Conservation (phyloP, 2,329 filamentous ascomycete species). For the Neonectria punicea region DNA sequence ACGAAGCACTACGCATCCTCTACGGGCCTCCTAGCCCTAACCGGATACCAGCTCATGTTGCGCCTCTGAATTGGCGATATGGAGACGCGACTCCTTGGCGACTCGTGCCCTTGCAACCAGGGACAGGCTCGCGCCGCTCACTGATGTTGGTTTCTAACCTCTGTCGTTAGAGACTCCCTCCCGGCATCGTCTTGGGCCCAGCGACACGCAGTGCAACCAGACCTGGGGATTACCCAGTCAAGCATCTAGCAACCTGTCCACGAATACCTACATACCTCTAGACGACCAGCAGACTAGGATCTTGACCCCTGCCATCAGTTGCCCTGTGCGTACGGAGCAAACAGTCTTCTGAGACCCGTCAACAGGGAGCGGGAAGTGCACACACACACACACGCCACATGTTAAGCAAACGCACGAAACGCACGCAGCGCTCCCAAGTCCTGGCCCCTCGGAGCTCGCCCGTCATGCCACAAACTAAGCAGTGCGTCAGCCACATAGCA, state of each 20-base stretch:
- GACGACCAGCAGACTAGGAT: background rate
- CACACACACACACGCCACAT: conserved; percentile 30
- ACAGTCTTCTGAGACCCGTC: conserved; percentile 14
- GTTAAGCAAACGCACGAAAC: conserved; percentile 8
- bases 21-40: conserved; percentile 23
- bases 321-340: background rate
- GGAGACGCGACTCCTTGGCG: conserved; percentile 20
- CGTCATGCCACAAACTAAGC: conserved; percentile 9
- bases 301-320: background rate
- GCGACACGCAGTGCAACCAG: background rate
- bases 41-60: conserved; percentile 13
- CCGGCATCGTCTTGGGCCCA: conserved; percentile 1
- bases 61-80: conserved; percentile 25
- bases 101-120: conserved; percentile 23
- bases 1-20: conserved; percentile 1
- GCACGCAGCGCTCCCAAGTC: conserved; percentile 23
- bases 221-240: too few relatives aligned
- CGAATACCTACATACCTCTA: background rate
- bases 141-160: background rate
- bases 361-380: conserved; percentile 43
- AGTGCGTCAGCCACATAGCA: conserved; percentile 13
- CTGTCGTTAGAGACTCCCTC: conserved; percentile 4
- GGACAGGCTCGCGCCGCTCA: background rate
- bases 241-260: too few relatives aligned
- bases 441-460: conserved; percentile 14